These are phyloP conservation scores for Beauveria sp. DNA, from an alignment of 2,329 filamentous ascomycete species.

Conservation along the genomic window DNA sequence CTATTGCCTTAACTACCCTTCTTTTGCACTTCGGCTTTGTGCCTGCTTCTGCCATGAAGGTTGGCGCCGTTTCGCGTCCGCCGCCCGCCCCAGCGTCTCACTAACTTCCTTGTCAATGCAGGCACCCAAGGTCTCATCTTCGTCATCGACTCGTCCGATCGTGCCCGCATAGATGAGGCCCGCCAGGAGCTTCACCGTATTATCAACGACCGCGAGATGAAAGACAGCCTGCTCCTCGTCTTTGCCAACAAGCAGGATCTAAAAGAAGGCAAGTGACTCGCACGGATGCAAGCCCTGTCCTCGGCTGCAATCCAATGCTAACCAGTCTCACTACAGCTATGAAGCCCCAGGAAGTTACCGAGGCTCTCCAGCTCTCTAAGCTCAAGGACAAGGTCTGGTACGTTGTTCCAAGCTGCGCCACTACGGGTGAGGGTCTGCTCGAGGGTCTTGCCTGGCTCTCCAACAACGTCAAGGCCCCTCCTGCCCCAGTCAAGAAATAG, in stretches of 20 bases:
- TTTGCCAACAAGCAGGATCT: constrained; percentile 99
- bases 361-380: constrained; percentile 66
- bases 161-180: constrained; percentile 84
- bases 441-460: constrained; percentile 79
- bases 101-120: constrained; percentile 27
- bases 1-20: too few species aligned
- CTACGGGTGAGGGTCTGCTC: constrained; percentile 70
- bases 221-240: constrained; percentile 86
- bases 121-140: constrained; percentile 97
- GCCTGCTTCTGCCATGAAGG: not conserved
- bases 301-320: not conserved
- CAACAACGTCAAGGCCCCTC: constrained; percentile 69
- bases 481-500: constrained; percentile 49
- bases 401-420: constrained; percentile 76
- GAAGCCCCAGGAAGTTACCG: constrained; percentile 72
- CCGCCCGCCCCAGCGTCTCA: not conserved
- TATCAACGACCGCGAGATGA: constrained; percentile 96
- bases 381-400: constrained; percentile 82
- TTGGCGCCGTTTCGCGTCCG: not conserved
- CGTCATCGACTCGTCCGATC: constrained; percentile 94
- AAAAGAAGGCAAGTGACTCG: constrained; percentile 53
- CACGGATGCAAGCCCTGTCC: not conserved
- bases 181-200: constrained; percentile 91
- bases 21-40: not conserved
- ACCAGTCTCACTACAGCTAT: constrained; percentile 51